Percentiles rank a stretch among this genome's conserved stretches.
phyloP scores from a whole-genome alignment of 176 grass and related monocot genomes.

The Oryza officinalis region DNA sequence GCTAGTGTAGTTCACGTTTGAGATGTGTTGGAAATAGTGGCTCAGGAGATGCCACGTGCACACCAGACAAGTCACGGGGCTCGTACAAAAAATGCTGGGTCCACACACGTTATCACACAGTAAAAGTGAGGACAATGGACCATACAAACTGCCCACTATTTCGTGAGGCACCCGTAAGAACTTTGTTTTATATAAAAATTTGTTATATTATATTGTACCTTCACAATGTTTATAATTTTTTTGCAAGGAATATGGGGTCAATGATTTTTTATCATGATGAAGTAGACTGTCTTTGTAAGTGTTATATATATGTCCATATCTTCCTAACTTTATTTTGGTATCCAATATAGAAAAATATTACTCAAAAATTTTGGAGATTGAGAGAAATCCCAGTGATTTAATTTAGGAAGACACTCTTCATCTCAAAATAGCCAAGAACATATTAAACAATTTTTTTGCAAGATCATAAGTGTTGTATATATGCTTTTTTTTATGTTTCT shows the following conservation, averaged over 20 bases:
- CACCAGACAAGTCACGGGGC: constrained; percentile 36
- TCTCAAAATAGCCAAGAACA: neutral
- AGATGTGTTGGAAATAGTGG: constrained; percentile 28
- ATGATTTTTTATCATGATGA: neutral
- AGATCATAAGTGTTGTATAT: too few relatives aligned
- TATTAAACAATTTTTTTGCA: neutral
- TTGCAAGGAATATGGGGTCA: neutral
- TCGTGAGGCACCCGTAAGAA: neutral
- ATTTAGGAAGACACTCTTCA: neutral
- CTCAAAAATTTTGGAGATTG: neutral
- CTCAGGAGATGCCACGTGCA: constrained; percentile 38
- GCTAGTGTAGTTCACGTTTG: neutral
- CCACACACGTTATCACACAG: constrained; percentile 39
- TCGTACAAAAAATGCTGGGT: constrained; percentile 28
- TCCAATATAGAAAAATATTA: neutral
- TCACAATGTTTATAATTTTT: neutral
- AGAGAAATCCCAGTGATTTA: neutral
- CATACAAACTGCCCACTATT: neutral
- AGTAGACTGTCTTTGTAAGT: neutral
- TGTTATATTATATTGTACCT: neutral
- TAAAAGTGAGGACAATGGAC: constrained; percentile 9
- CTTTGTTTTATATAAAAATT: neutral
- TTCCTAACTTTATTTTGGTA: neutral
- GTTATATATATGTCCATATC: neutral
- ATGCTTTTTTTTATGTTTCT: too few relatives aligned